Evolutionary conservation across 495 filamentous ascomycete genomes (phyloP), one percentile per base, ranked within the genome.

Genomic region (Aspergillus nidulans): DNA sequence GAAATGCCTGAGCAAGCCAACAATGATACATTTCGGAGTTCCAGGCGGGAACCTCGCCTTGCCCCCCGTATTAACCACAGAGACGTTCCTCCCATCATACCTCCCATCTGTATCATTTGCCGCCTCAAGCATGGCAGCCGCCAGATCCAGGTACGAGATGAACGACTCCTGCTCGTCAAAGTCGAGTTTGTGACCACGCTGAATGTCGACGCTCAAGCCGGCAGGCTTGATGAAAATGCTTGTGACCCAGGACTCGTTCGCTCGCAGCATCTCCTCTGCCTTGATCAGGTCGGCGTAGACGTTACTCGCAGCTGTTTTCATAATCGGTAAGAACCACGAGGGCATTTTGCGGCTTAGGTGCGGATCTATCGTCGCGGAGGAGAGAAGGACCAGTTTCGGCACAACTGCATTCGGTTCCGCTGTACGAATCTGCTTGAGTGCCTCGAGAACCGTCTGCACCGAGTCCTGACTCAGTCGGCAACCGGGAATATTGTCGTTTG

Each of bases 91-190:
- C 61, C 58, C 53, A 39, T 74, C 71, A 53, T 66, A 80, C 9
- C 45, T 19, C 2, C 66, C 67, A 2, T 65, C 60, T 3, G 62
- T 50, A 26, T 66, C 65, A 51, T 73, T 62, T 6, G 75, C 77
- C 3, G 69, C 69, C 62, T 81, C 75, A 36, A 79, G 65, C 77
- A 79, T 79, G 5, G 39, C 76, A 3, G 68, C 77, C 2, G 74
- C 71, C 9, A 81, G 57, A 49, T 79, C 76, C 10, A 75, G 18
- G 28, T 73, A 80, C n/a, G 58, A 64, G 19, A 77, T 7, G 28
- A 67, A 67, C 30, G 59, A 65, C 47, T 70, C 58, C 56, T 68
- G 41, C 9, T 70, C 59, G 28, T 62, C 58, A 19, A 70, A 25
- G 51, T 52, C 76, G 16, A 79, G 55, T 30, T n/a, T 44, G 60